Conservation (phyloP, 371 early-diverging fungal species). For the Zopfochytrium polystomum region DNA sequence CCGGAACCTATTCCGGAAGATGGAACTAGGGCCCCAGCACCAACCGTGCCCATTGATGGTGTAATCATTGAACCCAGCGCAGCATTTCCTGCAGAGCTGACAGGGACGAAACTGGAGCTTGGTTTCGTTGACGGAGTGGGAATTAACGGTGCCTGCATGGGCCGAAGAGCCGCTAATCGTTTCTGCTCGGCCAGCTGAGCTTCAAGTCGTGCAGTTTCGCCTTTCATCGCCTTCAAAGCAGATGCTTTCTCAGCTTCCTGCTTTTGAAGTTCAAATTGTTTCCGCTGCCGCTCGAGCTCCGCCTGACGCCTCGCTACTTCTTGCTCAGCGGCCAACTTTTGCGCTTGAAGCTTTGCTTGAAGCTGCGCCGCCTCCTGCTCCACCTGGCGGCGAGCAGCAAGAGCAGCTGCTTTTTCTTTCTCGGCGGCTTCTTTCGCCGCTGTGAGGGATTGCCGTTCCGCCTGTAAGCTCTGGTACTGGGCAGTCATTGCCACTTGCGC, state of each 20-base stretch:
- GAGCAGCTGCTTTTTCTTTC: too few relatives aligned
- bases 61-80: too few relatives aligned
- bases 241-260: slow-evolving; percentile 20
- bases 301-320: slow-evolving; percentile 17
- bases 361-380: slow-evolving; percentile 21
- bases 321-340: slow-evolving; percentile 24
- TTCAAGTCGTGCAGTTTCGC: slow-evolving; percentile 21
- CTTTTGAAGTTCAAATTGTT: slow-evolving; percentile 17
- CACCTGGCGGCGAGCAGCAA: slow-evolving; percentile 24
- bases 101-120: slow-evolving; percentile 18
- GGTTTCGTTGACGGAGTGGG: slow-evolving; percentile 22
- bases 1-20: too few relatives aligned
- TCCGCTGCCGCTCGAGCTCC: slow-evolving; percentile 25
- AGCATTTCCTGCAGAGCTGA: slow-evolving; percentile 5
- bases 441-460: slow-evolving; percentile 32
- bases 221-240: slow-evolving; percentile 17
- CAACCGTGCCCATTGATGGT: too few relatives aligned
- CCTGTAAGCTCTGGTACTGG: slow-evolving; percentile 20
- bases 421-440: too few relatives aligned
- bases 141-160: slow-evolving; percentile 22
- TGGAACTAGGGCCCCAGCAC: too few relatives aligned
- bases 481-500: slow-evolving; percentile 15
- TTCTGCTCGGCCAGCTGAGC: slow-evolving; percentile 28
- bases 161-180: slow-evolving; percentile 19
- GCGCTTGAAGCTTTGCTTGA: too few relatives aligned